Evolutionary conservation across 768 basidiomycete species (phyloP).

Genomic region (Auricularia sp.): DNA sequence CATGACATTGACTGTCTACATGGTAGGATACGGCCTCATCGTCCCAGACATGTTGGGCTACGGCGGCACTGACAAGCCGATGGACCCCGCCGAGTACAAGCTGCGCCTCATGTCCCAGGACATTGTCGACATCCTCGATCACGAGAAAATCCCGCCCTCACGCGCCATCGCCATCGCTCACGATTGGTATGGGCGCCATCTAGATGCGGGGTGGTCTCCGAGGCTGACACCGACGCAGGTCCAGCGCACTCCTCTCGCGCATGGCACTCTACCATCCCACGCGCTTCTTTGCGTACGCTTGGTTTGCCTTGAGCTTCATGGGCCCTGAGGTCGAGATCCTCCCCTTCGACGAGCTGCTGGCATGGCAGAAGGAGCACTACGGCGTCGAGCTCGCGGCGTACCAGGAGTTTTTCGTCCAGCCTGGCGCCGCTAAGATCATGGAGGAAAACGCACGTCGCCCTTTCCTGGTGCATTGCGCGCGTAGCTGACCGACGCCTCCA

Average conservation of each 20-base stretch:
- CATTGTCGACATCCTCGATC: conserved; percentile 33
- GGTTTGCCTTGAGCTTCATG: conserved; percentile 28
- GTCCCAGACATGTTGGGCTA: conserved; percentile 45
- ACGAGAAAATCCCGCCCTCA: conserved; percentile 18
- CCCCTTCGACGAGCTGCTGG: conserved; percentile 16
- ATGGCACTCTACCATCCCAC: conserved; percentile 30
- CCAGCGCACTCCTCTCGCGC: conserved; percentile 24
- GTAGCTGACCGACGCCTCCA: background rate
- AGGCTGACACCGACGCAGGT: conserved; percentile 23
- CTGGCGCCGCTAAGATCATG: conserved; percentile 25
- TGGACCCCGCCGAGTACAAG: conserved; percentile 26
- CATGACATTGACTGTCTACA: background rate
- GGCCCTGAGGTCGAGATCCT: conserved; percentile 12
- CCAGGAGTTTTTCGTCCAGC: conserved; percentile 28
- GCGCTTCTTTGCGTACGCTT: conserved; percentile 32
- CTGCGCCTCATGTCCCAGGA: conserved; percentile 28
- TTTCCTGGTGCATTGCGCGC: background rate
- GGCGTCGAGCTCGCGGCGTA: conserved; percentile 31
- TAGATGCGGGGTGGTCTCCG: background rate
- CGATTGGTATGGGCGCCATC: conserved; percentile 27
- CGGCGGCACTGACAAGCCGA: conserved; percentile 40
- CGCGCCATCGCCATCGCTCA: conserved; percentile 33
- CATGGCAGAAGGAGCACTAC: conserved; percentile 15
- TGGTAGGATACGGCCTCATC: conserved; percentile 30
- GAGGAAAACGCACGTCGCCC: conserved; percentile 26